These are phyloP conservation scores for Zygosaccharomyces sapae DNA, from an alignment of 1,139 yeast genomes.

Conservation along the genomic window DNA sequence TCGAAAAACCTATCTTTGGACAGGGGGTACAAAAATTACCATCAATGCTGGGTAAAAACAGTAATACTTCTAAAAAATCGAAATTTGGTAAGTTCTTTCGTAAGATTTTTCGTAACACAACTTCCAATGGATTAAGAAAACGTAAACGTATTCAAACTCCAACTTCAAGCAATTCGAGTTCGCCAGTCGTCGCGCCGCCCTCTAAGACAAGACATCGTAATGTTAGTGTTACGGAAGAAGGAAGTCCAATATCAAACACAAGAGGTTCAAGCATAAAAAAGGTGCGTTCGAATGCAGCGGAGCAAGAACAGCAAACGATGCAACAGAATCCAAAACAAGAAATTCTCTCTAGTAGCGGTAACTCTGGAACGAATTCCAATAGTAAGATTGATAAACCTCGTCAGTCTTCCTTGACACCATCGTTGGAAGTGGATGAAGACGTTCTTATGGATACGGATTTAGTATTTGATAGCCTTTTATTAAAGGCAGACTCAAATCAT, in stretches of 20 bases:
- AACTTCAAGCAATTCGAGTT: not conserved
- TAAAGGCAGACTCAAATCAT: constrained; percentile 21
- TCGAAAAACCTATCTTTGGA: not conserved
- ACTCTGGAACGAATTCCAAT: not conserved
- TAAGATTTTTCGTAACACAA: constrained; percentile 1
- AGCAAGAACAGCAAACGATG: not conserved
- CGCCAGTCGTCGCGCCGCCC: constrained; percentile 5
- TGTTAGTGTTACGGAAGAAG: constrained; percentile 3
- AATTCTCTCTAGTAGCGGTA: too few species aligned
- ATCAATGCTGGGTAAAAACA: not conserved
- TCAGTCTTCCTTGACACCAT: constrained; percentile 6
- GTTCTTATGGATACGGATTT: constrained; percentile 28
- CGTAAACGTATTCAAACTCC: constrained; percentile 5
- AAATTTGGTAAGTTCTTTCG: constrained; percentile 4
- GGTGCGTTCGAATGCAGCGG: not conserved
- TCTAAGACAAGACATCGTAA: constrained; percentile 2
- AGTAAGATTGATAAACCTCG: constrained; percentile 5
- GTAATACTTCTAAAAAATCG: not conserved
- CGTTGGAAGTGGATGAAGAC: constrained; percentile 15
- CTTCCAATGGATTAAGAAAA: constrained; percentile 3
- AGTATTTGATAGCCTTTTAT: constrained; percentile 29
- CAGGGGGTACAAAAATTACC: too few species aligned
- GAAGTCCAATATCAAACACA: constrained; percentile 1
- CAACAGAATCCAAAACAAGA: too few species aligned
- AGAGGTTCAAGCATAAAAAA: not conserved